A percentile compares a stretch with the other conserved stretches of the same genome.
Evolutionary conservation across 179 eudicot genomes (phyloP).

Genomic region (Drosera spatulata): DNA sequence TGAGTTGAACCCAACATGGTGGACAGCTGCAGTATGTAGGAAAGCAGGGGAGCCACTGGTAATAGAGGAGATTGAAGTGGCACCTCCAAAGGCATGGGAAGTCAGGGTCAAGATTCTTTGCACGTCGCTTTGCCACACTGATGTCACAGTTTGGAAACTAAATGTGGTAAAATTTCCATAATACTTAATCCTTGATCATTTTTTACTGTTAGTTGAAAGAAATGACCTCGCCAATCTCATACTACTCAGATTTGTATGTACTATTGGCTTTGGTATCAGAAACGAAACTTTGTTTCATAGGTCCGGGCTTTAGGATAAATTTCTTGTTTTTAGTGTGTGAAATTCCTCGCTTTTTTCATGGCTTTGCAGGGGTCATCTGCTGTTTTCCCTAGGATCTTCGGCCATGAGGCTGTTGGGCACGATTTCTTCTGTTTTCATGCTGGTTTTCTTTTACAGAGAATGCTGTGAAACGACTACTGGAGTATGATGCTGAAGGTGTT

Average conservation of each 20-base stretch:
- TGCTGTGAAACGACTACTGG: no score
- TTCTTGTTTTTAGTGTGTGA: background rate
- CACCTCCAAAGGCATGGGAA: slow-evolving; percentile 4
- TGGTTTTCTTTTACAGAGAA: no score
- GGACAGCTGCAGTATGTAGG: slow-evolving; percentile 1
- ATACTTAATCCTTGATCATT: no score
- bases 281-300: no score
- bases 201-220: no score
- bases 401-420: slow-evolving; percentile 13
- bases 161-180: background rate
- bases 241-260: no score
- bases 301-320: no score
- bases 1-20: background rate
- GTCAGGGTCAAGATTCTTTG: slow-evolving; percentile 5
- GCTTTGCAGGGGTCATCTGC: background rate
- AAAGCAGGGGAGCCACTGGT: slow-evolving; percentile 4
- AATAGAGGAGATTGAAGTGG: slow-evolving; percentile 9
- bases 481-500: background rate
- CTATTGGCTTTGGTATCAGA: no score
- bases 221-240: no score
- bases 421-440: no score
- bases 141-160: slow-evolving; percentile 2
- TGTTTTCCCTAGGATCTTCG: slow-evolving; percentile 7
- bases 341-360: background rate
- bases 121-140: slow-evolving; percentile 7